Base-by-base conservation (phyloP, 345 rosid genomes). In the Laguncularia racemosa region DNA sequence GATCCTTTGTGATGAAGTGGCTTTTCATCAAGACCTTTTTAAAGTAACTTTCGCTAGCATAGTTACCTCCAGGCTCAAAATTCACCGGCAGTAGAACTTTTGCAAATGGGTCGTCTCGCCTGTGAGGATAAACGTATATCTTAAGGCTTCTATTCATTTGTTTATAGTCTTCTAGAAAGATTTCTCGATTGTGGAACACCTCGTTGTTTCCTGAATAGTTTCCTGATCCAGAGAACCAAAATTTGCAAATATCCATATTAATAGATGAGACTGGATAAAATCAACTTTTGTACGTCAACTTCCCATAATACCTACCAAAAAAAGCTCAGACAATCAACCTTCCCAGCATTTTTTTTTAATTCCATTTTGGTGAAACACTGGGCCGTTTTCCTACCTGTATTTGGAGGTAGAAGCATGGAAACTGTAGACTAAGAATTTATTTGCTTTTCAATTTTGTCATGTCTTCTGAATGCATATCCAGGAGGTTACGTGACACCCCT, bases 31-130 rank as follows among this genome's bases (percentile, higher is more conserved):
- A 72, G 59, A 48, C 74, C 72, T 69, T 81, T 74, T 78, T 81
- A 52, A 81, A 76, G 76, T 71, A 81, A 65, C 83, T 78, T 64
- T 81, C 83, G 61, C 86, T 81, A 14, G 83, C 86, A 16, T 78
- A 81, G 59, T 76, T 81, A 50, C 86, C 83, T 16, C 65, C 51
- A 14, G 83, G 83, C 52, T 73, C 81, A 44, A 64, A 69, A 55
- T 65, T 59, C 56, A 73, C 79, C 0, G 86, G 83, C 71, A 74
- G 64, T 46, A 81, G 72, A 6, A 57, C 77, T 58, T 76, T 71
- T 33, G 75, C 70, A 21, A 78, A 81, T 16, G 79, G 83, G 59
- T 78, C 79, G 12, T 59, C 51, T 51, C 3, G 60, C 65, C 59
- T 67, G 73, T 78, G 83, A 81, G 81, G 83, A 61, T 81, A 81